phyloP scores from a whole-genome alignment of 192 early-diverging fungal species.

The Backusella parvicylindrica region DNA sequence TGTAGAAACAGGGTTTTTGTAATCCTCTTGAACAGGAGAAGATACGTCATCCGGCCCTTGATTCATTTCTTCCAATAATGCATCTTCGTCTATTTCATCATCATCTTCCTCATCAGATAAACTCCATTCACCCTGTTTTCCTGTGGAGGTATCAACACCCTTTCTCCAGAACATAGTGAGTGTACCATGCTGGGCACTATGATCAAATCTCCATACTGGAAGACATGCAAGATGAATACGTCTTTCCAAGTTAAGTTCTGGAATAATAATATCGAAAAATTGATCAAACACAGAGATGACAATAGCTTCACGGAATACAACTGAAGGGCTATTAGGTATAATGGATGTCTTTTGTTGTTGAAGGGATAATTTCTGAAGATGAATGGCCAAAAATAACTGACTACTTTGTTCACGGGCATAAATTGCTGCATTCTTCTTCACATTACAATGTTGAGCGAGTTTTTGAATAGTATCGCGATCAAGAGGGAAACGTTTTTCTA shows the following conservation, averaged over 20 bases:
- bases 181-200: slow-evolving; percentile 19
- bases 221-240: slow-evolving; percentile 52
- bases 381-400: slow-evolving; percentile 61
- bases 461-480: slow-evolving; percentile 52
- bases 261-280: slow-evolving; percentile 70
- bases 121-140: slow-evolving; percentile 23
- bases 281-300: slow-evolving; percentile 62
- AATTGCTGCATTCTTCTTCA: slow-evolving; percentile 69
- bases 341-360: slow-evolving; percentile 51
- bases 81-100: slow-evolving; percentile 37
- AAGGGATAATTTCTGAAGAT: slow-evolving; percentile 54
- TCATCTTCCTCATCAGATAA: slow-evolving; percentile 45
- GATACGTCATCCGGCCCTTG: not conserved
- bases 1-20: not conserved
- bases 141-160: slow-evolving; percentile 31
- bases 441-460: slow-evolving; percentile 72
- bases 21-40: not conserved
- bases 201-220: slow-evolving; percentile 32
- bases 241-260: slow-evolving; percentile 72
- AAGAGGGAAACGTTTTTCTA: slow-evolving; percentile 46
- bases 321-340: slow-evolving; percentile 27
- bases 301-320: slow-evolving; percentile 56
- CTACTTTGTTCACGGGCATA: slow-evolving; percentile 68
- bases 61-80: slow-evolving; percentile 12
- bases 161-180: slow-evolving; percentile 48